Conservation (phyloP, 2,329 filamentous ascomycete species). For the Dothistroma septosporum region DNA sequence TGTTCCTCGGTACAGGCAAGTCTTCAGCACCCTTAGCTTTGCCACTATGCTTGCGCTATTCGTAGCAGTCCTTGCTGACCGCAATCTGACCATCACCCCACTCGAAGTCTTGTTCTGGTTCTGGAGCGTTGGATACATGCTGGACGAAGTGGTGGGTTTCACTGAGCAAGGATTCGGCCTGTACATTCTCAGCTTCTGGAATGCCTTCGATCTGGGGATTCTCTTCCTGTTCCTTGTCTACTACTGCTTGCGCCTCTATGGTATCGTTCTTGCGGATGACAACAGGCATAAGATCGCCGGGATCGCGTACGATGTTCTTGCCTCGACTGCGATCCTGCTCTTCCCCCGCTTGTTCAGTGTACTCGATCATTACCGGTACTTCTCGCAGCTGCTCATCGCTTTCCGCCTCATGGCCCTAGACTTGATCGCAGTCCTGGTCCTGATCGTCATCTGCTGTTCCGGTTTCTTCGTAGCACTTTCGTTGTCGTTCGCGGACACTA, state of each 20-base stretch:
- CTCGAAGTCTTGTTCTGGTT: conserved; percentile 93
- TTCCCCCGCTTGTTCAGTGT: conserved; percentile 89
- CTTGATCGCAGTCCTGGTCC: conserved; percentile 73
- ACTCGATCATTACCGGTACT: conserved; percentile 92
- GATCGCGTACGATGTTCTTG: conserved; percentile 90
- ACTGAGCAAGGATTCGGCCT: conserved; percentile 94
- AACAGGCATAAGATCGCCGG: conserved; percentile 66
- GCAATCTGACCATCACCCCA: conserved; percentile 74
- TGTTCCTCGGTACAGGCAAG: conserved; percentile 85
- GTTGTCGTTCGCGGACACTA: conserved; percentile 67
- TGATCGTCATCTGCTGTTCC: conserved; percentile 83
- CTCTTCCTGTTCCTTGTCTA: conserved; percentile 80
- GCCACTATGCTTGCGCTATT: conserved; percentile 81
- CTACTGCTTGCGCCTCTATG: conserved; percentile 84
- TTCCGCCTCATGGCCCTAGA: conserved; percentile 93
- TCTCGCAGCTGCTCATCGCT: conserved; percentile 88
- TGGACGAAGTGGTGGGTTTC: conserved; percentile 92
- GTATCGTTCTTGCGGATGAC: conserved; percentile 74
- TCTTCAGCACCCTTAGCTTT: conserved; percentile 83
- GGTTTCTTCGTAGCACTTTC: conserved; percentile 96
- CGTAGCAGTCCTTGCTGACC: conserved; percentile 70
- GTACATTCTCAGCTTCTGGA: conserved; percentile 98
- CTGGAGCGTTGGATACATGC: conserved; percentile 95
- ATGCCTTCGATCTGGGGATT: conserved; percentile 89
- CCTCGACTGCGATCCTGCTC: conserved; percentile 81